phyloP scores from a whole-genome alignment of 495 filamentous ascomycete species.

The Niebla homalea region DNA sequence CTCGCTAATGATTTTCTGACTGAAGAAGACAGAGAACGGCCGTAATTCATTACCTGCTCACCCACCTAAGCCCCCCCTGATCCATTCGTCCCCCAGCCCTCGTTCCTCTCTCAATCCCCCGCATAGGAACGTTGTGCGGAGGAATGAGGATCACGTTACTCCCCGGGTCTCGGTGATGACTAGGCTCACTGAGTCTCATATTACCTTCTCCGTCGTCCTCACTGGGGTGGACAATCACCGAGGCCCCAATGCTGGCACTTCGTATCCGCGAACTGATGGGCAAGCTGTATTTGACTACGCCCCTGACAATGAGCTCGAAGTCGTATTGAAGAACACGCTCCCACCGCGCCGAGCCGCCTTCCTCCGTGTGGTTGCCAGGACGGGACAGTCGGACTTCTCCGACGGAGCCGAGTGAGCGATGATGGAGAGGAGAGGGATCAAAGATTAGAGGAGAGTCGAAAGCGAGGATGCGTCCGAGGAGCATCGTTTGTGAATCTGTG shows the following conservation, averaged over 20 bases:
- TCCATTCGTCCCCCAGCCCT: too few relatives aligned
- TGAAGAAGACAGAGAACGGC: too few relatives aligned
- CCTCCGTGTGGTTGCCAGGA: constrained; percentile 81
- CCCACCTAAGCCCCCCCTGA: too few relatives aligned
- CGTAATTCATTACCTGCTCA: too few relatives aligned
- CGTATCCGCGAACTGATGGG: constrained; percentile 61
- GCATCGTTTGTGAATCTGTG: constrained; percentile 64
- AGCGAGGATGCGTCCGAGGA: constrained; percentile 70
- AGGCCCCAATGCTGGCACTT: constrained; percentile 38
- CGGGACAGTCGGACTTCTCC: constrained; percentile 69
- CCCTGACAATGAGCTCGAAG: constrained; percentile 82
- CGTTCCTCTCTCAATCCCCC: too few relatives aligned
- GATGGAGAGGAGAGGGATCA: constrained; percentile 72
- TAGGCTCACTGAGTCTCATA: background rate
- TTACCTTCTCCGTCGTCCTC: constrained; percentile 20
- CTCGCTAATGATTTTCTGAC: background rate
- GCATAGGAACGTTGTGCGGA: background rate
- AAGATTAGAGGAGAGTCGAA: constrained; percentile 83
- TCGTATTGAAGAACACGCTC: constrained; percentile 79
- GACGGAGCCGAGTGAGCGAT: constrained; percentile 47
- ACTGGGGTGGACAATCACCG: constrained; percentile 34
- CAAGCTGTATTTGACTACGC: constrained; percentile 76
- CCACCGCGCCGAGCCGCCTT: constrained; percentile 80
- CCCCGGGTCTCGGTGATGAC: background rate
- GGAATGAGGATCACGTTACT: constrained; percentile 5